Percentiles rank a stretch among this genome's conserved stretches.
These are phyloP conservation scores for Phytophthora sp. DNA, from an alignment of 352 stramenopile genomes.

Conservation along the genomic window DNA sequence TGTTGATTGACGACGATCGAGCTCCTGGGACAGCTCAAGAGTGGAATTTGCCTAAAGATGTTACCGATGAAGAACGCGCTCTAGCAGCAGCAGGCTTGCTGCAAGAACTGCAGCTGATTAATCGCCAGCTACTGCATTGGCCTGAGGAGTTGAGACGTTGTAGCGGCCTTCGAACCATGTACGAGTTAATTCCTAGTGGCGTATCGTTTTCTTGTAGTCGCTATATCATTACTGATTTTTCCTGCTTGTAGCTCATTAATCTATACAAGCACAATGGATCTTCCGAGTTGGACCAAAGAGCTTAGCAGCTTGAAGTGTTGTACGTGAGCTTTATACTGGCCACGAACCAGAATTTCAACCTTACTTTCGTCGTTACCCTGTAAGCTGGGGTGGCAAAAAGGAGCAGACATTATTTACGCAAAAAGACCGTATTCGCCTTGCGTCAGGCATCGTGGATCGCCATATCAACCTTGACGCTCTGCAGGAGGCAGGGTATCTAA, in stretches of 20 bases:
- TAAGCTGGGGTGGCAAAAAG: conserved; percentile 58
- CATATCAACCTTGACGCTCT: conserved; percentile 75
- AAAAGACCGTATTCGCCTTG: conserved; percentile 78
- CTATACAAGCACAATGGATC: conserved; percentile 19
- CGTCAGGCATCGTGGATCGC: conserved; percentile 59
- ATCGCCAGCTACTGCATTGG: conserved; percentile 20
- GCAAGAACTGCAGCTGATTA: conserved; percentile 30
- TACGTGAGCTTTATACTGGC: neutral
- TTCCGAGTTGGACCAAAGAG: conserved; percentile 14
- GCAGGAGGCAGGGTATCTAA: conserved; percentile 49
- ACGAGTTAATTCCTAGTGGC: neutral
- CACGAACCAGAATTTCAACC: conserved; percentile 63
- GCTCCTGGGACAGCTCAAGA: conserved; percentile 23
- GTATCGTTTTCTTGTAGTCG: neutral
- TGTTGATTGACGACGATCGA: conserved; percentile 30
- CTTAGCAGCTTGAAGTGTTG: conserved; percentile 26
- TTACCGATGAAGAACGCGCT: conserved; percentile 11
- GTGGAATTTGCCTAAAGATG: conserved; percentile 31
- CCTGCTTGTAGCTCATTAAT: conserved; percentile 12
- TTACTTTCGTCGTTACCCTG: conserved; percentile 75
- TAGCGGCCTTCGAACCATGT: conserved; percentile 18
- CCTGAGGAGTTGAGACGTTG: conserved; percentile 29
- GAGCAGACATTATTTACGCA: conserved; percentile 77
- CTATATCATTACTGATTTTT: neutral
- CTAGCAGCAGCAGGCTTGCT: conserved; percentile 24